Percentiles rank a stretch among this genome's conserved stretches.
Conservation (phyloP, 768 basidiomycete genomes). For the Trichaptum fuscoviolaceum region DNA sequence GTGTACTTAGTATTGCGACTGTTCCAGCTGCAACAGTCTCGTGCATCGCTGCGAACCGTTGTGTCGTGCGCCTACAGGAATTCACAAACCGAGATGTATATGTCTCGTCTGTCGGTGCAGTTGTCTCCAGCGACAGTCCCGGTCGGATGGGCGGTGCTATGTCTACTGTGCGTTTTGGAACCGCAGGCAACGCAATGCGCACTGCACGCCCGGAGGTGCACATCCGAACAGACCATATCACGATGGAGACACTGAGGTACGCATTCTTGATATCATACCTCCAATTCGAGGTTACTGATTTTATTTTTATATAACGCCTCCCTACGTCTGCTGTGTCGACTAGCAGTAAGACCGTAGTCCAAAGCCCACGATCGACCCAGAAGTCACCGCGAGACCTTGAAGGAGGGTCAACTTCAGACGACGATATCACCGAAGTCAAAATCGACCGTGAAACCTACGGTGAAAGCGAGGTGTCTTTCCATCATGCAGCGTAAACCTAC, state of each 20-base stretch:
- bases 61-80: conserved; percentile 61
- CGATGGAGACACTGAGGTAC: conserved; percentile 49
- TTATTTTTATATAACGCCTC: background rate
- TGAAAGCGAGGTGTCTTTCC: background rate
- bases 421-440: background rate
- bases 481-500: background rate
- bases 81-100: conserved; percentile 35
- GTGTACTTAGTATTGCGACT: conserved; percentile 42
- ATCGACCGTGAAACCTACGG: background rate
- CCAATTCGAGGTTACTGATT: background rate
- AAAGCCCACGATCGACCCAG: background rate
- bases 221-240: conserved; percentile 57
- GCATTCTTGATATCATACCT: background rate
- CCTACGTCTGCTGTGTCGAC: background rate
- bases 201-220: conserved; percentile 40
- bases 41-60: conserved; percentile 65
- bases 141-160: background rate
- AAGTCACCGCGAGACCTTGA: background rate
- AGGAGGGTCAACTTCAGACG: background rate
- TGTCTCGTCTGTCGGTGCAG: conserved; percentile 14
- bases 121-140: background rate
- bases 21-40: conserved; percentile 65
- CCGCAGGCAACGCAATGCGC: background rate
- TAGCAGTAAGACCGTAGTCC: background rate
- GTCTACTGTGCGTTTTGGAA: background rate